Evolutionary conservation across 108 stramenopile species (phyloP).

Genomic region (Asterionellopsis glacialis): DNA sequence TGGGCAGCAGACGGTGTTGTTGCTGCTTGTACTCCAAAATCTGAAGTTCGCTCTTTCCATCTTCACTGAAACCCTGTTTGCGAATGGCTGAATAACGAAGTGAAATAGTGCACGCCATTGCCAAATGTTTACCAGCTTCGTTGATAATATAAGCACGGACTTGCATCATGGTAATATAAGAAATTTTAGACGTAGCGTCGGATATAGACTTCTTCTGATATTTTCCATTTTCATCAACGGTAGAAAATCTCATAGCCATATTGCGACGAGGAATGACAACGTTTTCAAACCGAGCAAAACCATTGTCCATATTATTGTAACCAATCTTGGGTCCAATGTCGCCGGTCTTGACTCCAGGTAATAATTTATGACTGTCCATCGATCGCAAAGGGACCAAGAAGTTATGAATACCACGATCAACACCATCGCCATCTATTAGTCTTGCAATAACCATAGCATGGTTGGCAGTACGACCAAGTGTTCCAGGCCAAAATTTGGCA

Average conservation of each 20-base stretch:
- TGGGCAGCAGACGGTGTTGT: conserved; percentile 90
- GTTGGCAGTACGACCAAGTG: conserved; percentile 89
- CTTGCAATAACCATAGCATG: conserved; percentile 97
- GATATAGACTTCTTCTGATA: conserved; percentile 56
- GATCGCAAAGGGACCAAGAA: conserved; percentile 91
- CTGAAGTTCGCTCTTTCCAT: conserved; percentile 54
- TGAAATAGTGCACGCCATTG: conserved; percentile 83
- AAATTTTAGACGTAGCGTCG: conserved; percentile 75
- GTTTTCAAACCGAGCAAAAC: conserved; percentile 79
- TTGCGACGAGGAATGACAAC: conserved; percentile 87
- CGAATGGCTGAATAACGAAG: conserved; percentile 91
- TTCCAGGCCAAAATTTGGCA: conserved; percentile 95
- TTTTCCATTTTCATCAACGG: conserved; percentile 64
- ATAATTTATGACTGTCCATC: conserved; percentile 66
- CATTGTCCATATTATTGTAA: conserved; percentile 98
- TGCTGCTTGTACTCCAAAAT: conserved; percentile 94
- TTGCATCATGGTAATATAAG: conserved; percentile 98
- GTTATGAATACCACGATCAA: conserved; percentile 87
- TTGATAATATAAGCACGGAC: conserved; percentile 79
- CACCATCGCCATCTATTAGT: conserved; percentile 83
- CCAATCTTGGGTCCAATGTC: conserved; percentile 97
- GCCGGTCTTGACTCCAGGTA: conserved; percentile 89
- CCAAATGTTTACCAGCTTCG: conserved; percentile 65
- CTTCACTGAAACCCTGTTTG: conserved; percentile 84
- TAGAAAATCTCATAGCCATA: conserved; percentile 91